Evolutionary conservation across 352 stramenopile species (phyloP).

Genomic region (Pythium aphanidermatum): DNA sequence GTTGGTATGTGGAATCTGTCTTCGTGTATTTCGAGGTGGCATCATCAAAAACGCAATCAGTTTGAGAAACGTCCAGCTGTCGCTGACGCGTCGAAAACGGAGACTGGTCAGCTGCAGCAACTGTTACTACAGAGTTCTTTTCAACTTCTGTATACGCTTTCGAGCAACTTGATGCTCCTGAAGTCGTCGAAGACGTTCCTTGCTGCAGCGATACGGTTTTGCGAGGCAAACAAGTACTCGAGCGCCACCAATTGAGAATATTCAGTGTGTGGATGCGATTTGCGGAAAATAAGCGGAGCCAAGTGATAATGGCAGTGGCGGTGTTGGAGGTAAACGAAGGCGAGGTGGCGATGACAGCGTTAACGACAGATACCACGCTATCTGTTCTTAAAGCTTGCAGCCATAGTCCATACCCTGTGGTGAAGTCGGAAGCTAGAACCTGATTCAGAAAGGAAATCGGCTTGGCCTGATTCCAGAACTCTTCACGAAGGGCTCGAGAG

Average conservation of each 20-base stretch:
- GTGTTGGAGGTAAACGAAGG: conserved; percentile 7
- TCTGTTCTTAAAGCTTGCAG: conserved; percentile 28
- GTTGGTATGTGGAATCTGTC: conserved; percentile 24
- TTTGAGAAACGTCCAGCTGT: conserved; percentile 26
- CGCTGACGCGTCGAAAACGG: conserved; percentile 38
- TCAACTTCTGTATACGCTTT: conserved; percentile 26
- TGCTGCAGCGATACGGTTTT: conserved; percentile 18
- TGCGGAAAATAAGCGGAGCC: conserved; percentile 29
- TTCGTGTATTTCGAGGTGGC: conserved; percentile 22
- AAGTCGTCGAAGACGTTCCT: conserved; percentile 7
- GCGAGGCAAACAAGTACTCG: conserved; percentile 35
- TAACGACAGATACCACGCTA: conserved; percentile 13
- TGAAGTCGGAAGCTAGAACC: conserved; percentile 23
- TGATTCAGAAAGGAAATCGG: conserved; percentile 34
- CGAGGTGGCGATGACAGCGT: not conserved
- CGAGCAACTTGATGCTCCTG: conserved; percentile 16
- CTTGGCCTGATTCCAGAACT: conserved; percentile 26
- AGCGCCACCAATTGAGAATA: conserved; percentile 49
- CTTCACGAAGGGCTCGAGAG: conserved; percentile 19
- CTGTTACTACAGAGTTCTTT: conserved; percentile 4
- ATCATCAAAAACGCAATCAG: conserved; percentile 23
- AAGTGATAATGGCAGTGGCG: conserved; percentile 23
- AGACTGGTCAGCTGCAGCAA: conserved; percentile 13
- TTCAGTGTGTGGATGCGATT: conserved; percentile 35
- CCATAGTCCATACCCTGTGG: conserved; percentile 35